phyloP scores from a whole-genome alignment of 352 stramenopile species.

The Hyaloperonospora arabidopsidis region DNA sequence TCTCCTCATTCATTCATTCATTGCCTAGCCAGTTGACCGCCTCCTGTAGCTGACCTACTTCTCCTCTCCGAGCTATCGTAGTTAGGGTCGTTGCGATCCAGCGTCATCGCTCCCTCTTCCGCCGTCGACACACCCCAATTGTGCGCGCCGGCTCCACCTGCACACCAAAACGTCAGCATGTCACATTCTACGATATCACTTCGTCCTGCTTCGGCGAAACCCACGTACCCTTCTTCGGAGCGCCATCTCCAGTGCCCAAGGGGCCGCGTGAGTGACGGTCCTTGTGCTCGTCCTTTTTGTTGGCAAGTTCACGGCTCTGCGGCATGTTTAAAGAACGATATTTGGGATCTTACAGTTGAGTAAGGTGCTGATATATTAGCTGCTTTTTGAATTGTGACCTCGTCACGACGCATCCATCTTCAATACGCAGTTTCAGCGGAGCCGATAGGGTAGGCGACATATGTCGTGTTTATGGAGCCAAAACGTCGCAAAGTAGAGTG shows the following conservation, averaged over 20 bases:
- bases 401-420: too few relatives aligned
- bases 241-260: constrained; percentile 32
- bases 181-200: too few relatives aligned
- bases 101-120: constrained; percentile 33
- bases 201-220: too few relatives aligned
- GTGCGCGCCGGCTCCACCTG: constrained; percentile 71
- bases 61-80: constrained; percentile 52
- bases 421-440: too few relatives aligned
- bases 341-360: too few relatives aligned
- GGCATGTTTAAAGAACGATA: constrained; percentile 32
- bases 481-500: too few relatives aligned
- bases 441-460: too few relatives aligned
- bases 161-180: constrained; percentile 3
- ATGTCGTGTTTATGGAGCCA: too few relatives aligned
- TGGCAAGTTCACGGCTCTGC: constrained; percentile 65
- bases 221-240: constrained; percentile 58
- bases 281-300: constrained; percentile 85
- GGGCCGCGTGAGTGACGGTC: constrained; percentile 70
- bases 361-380: too few relatives aligned
- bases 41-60: constrained; percentile 1
- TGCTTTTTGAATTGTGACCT: too few relatives aligned
- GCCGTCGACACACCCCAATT: constrained; percentile 63
- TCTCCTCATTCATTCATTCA: too few relatives aligned
- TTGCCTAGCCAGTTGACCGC: too few relatives aligned
- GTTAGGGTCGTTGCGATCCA: constrained; percentile 75